These are phyloP conservation scores for Hypoxylon sp. DNA, from an alignment of 2,329 filamentous ascomycete genomes.

Conservation along the genomic window DNA sequence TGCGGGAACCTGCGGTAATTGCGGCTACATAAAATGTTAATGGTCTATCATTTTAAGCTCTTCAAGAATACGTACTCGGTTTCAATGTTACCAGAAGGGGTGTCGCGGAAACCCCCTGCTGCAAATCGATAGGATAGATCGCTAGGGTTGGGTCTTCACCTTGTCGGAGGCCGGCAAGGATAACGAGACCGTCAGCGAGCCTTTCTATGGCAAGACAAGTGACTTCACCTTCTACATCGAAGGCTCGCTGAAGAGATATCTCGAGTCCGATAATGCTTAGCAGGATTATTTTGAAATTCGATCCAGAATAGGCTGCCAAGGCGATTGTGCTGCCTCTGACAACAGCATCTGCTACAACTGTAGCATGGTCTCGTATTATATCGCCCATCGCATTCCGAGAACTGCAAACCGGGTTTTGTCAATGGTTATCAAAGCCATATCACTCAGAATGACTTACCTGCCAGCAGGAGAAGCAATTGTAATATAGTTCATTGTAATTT, in stretches of 20 bases:
- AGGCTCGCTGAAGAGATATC: conserved; percentile 52
- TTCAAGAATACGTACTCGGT: conserved; percentile 37
- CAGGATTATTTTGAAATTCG: conserved; percentile 58
- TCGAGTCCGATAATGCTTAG: conserved; percentile 57
- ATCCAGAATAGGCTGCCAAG: conserved; percentile 59
- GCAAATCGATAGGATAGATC: conserved; percentile 40
- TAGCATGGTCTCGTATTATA: conserved; percentile 50
- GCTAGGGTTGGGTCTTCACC: conserved; percentile 40
- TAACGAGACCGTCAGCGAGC: conserved; percentile 34
- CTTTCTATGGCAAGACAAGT: conserved; percentile 60
- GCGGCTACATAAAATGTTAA: conserved; percentile 19
- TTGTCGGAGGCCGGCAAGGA: conserved; percentile 49
- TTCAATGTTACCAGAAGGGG: conserved; percentile 31
- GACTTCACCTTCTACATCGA: conserved; percentile 63
- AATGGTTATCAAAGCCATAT: conserved; percentile 18
- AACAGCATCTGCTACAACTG: conserved; percentile 61
- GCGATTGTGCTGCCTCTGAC: conserved; percentile 59
- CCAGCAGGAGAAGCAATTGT: conserved; percentile 58
- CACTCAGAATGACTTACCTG: conserved; percentile 55
- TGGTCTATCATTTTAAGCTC: background rate
- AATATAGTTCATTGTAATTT: conserved; percentile 67
- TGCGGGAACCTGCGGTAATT: background rate
- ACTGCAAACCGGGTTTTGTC: conserved; percentile 46
- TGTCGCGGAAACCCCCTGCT: conserved; percentile 4
- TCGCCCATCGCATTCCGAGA: conserved; percentile 54